Evolutionary conservation across 129 eudicot species (phyloP).

Genomic region (Heracleum sosnowskyi): DNA sequence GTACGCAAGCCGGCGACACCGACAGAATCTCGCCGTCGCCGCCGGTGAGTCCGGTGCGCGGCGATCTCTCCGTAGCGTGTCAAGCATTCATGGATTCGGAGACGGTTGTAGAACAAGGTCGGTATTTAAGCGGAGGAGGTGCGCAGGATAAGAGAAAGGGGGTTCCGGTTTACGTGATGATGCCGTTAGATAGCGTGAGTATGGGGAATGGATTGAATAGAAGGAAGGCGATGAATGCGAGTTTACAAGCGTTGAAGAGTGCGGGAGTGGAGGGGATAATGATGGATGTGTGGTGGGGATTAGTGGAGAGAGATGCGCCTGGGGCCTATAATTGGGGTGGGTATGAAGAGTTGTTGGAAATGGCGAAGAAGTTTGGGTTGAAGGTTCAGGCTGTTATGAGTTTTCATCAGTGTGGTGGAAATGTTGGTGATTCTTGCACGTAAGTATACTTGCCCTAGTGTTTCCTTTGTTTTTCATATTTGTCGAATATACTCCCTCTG

Average conservation of each 20-base stretch:
- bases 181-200: slow-evolving; percentile 78
- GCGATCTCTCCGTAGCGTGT: slow-evolving; percentile 67
- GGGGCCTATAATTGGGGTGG: slow-evolving; percentile 95
- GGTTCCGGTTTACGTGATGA: slow-evolving; percentile 92
- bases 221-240: slow-evolving; percentile 90
- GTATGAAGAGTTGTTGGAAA: slow-evolving; percentile 67
- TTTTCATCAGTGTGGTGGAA: slow-evolving; percentile 95
- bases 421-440: slow-evolving; percentile 98
- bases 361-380: slow-evolving; percentile 75
- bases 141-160: slow-evolving; percentile 35
- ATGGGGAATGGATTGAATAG: slow-evolving; percentile 63
- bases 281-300: slow-evolving; percentile 99
- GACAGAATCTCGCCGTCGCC: slow-evolving; percentile 69
- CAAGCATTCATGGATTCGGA: slow-evolving; percentile 38
- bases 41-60: slow-evolving; percentile 66
- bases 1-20: slow-evolving; percentile 20
- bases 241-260: slow-evolving; percentile 83
- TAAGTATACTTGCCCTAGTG: slow-evolving; percentile 17
- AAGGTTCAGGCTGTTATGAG: slow-evolving; percentile 99
- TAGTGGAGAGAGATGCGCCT: slow-evolving; percentile 77
- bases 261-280: slow-evolving; percentile 96
- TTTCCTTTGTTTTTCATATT: not conserved
- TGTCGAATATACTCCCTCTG: too few species aligned
- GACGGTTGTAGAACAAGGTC: slow-evolving; percentile 22
- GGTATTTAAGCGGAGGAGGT: not conserved